These are phyloP conservation scores for Thalassiosira hispida DNA, from an alignment of 352 stramenopile genomes.

Conservation along the genomic window DNA sequence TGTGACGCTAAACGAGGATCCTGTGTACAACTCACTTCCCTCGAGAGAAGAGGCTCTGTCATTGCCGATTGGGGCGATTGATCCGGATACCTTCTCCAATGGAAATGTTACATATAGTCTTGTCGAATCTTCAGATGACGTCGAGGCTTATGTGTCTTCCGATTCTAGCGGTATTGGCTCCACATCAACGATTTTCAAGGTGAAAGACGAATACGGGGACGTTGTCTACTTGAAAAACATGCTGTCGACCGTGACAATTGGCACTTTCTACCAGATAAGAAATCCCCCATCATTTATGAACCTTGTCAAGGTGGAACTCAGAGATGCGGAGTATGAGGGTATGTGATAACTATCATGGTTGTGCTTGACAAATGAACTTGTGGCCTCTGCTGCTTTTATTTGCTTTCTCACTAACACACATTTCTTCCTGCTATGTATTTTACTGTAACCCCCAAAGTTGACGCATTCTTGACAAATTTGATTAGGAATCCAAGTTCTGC, in stretches of 20 bases:
- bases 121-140: conserved; percentile 41
- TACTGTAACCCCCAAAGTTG: conserved; percentile 33
- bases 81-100: conserved; percentile 53
- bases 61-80: conserved; percentile 56
- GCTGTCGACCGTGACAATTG: conserved; percentile 47
- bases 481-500: conserved; percentile 67
- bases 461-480: conserved; percentile 76
- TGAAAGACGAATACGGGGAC: conserved; percentile 57
- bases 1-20: conserved; percentile 44
- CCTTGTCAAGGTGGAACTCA: conserved; percentile 40
- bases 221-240: conserved; percentile 64
- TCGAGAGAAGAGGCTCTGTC: conserved; percentile 59
- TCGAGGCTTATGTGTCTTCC: conserved; percentile 51
- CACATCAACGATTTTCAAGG: conserved; percentile 62
- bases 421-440: no score
- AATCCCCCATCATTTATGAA: conserved; percentile 68
- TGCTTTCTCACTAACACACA: background rate
- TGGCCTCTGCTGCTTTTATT: background rate
- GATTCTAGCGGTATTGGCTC: conserved; percentile 24
- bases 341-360: conserved; percentile 7
- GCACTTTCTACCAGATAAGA: conserved; percentile 54
- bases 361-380: background rate
- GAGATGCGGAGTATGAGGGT: conserved; percentile 74
- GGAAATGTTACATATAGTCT: conserved; percentile 45
- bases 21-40: conserved; percentile 53